Evolutionary conservation across 768 basidiomycete genomes (phyloP).

Genomic region (Russula foetens): DNA sequence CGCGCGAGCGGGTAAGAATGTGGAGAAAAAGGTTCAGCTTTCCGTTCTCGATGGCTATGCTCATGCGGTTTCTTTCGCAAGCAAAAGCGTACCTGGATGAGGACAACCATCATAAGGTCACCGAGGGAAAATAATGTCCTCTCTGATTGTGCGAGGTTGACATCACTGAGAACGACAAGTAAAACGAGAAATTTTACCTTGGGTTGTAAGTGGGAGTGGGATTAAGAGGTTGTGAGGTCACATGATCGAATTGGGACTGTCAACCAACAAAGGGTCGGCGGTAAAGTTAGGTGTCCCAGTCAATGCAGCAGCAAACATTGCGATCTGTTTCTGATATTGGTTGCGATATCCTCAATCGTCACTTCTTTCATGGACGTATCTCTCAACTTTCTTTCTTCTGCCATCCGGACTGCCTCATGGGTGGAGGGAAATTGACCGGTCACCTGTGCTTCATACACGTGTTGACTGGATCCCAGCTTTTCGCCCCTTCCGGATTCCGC

Average conservation of each 20-base stretch:
- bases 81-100: constrained; percentile 6
- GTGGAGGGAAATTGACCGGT: constrained; percentile 1
- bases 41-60: constrained; percentile 9
- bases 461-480: constrained; percentile 2
- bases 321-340: background rate
- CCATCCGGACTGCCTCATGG: constrained; percentile 10
- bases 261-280: too few species aligned
- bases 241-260: background rate
- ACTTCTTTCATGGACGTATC: background rate
- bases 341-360: background rate
- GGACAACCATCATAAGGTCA: constrained; percentile 5
- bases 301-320: background rate
- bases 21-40: constrained; percentile 1
- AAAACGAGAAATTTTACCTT: background rate
- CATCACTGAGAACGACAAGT: background rate
- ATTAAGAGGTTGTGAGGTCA: background rate
- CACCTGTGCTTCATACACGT: constrained; percentile 16
- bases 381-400: background rate
- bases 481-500: background rate
- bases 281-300: too few species aligned
- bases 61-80: constrained; percentile 9
- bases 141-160: background rate
- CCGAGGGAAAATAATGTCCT: background rate
- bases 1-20: too few species aligned
- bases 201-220: background rate